A percentile compares a stretch with the other conserved stretches of the same genome.
Evolutionary conservation across 108 stramenopile species (phyloP).

Genomic region (Nitzschia palea): DNA sequence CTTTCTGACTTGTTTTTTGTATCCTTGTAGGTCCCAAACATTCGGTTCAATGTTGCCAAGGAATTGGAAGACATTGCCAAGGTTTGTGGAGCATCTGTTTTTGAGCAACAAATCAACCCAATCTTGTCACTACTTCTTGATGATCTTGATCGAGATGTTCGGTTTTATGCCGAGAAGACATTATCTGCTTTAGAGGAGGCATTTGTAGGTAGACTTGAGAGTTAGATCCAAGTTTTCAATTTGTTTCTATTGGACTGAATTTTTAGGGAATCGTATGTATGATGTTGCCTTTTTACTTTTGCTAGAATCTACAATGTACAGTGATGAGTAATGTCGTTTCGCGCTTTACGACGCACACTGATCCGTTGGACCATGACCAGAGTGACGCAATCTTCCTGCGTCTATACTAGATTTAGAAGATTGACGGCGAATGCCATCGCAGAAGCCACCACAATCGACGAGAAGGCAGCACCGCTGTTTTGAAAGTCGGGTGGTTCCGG

Average conservation of each 20-base stretch:
- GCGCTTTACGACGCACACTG: too few relatives aligned
- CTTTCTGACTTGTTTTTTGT: background rate
- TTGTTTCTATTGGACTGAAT: too few relatives aligned
- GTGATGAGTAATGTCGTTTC: too few relatives aligned
- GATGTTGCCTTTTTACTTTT: too few relatives aligned
- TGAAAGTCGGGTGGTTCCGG: background rate
- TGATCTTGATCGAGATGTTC: conserved; percentile 92
- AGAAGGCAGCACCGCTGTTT: background rate
- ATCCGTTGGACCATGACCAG: too few relatives aligned
- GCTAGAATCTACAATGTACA: too few relatives aligned
- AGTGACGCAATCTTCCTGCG: too few relatives aligned
- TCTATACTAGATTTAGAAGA: too few relatives aligned
- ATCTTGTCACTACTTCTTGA: conserved; percentile 74
- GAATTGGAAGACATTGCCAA: conserved; percentile 72
- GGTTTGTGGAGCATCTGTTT: conserved; percentile 55
- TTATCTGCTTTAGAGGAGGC: conserved; percentile 27
- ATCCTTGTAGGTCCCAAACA: conserved; percentile 68
- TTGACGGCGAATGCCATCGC: background rate
- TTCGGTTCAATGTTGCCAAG: conserved; percentile 96
- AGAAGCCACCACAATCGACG: background rate
- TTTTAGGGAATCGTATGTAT: too few relatives aligned
- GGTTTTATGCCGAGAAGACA: conserved; percentile 80
- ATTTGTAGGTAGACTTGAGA: conserved; percentile 14
- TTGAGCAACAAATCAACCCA: conserved; percentile 72
- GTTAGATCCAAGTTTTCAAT: background rate